Conservation (phyloP, 2,329 filamentous ascomycete species). For the Tolypocladium ovalisporum region DNA sequence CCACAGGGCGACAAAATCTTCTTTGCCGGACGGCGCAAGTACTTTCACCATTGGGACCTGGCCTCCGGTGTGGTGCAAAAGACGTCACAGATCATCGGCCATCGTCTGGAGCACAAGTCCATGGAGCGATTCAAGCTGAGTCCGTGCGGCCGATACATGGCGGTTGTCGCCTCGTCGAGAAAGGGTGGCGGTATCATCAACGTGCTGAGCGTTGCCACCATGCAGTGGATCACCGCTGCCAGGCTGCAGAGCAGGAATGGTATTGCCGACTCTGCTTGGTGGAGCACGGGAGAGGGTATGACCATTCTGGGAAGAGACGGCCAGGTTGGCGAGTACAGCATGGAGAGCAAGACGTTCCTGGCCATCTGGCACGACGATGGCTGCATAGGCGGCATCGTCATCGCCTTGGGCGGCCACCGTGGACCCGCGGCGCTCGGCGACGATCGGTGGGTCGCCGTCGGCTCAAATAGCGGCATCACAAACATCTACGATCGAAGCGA, state of each 20-base stretch:
- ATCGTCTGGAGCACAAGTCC: constrained; percentile 69
- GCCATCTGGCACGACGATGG: constrained; percentile 87
- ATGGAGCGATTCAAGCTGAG: constrained; percentile 89
- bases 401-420: constrained; percentile 63
- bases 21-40: constrained; percentile 76
- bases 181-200: constrained; percentile 88
- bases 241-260: constrained; percentile 73
- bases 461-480: constrained; percentile 76
- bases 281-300: constrained; percentile 72
- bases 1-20: constrained; percentile 69
- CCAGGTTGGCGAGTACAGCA: constrained; percentile 81
- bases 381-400: constrained; percentile 70
- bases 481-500: constrained; percentile 82
- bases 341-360: constrained; percentile 56
- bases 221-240: constrained; percentile 80
- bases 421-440: constrained; percentile 56
- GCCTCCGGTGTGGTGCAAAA: constrained; percentile 73
- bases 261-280: constrained; percentile 89
- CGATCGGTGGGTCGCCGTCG: constrained; percentile 82
- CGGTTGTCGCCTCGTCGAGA: constrained; percentile 63
- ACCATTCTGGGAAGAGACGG: constrained; percentile 77
- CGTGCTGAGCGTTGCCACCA: constrained; percentile 65
- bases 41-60: constrained; percentile 93
- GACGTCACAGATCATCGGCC: constrained; percentile 62
- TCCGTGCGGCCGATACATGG: constrained; percentile 79